Base-by-base conservation (phyloP, 2,329 filamentous ascomycete species). In the Epichloe bromicola region DNA sequence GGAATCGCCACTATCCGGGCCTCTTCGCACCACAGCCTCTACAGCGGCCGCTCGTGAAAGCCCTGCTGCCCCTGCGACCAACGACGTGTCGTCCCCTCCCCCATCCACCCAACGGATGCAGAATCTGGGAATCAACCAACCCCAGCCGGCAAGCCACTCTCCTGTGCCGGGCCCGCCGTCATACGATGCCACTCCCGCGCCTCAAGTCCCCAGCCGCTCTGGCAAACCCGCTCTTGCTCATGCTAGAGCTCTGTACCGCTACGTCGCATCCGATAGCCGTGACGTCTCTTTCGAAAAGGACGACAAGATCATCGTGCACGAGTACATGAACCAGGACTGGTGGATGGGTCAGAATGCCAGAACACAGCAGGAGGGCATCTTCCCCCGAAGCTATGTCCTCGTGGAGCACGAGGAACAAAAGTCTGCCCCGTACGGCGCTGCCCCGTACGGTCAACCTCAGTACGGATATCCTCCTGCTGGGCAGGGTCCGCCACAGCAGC, bases 291-390 rank as follows among this genome's bases (percentile, higher is more conserved):
- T 97, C 53, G 80, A 88, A 63, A 82, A 85, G 55, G 85, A 90
- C 63, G 91, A 97, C 70, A 75, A 76, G 56, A 75, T 97, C 59
- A 78, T 80, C 53, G 86, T 97, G 20, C 79, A 82, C 57, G 88
- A 95, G 70, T 90, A 95, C 73, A 93, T 95, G 85, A 97, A 97
- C 69, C 81, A 83, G 55, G 90, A 97, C 69, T 97, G 91, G 91
- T 96, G 89, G 88, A 84, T 88, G 75, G 91, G 91, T 58, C 80
- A 79, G 59, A 95, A 95, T 69, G 74, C 84, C 62, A 82, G 88
- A 49, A 95, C 89, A 8, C 85, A 85, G 51, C 72, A 80, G 58
- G 88, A 95, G 70, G 91, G 91, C 60, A 95, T 97, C 65, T 97
- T 97, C 76, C 91, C 91, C 91, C 80, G 85, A 59, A 88, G 79